A percentile compares a stretch with the other conserved stretches of the same genome.
phyloP scores from a whole-genome alignment of 345 rosid species.

The Pistacia atlantica region DNA sequence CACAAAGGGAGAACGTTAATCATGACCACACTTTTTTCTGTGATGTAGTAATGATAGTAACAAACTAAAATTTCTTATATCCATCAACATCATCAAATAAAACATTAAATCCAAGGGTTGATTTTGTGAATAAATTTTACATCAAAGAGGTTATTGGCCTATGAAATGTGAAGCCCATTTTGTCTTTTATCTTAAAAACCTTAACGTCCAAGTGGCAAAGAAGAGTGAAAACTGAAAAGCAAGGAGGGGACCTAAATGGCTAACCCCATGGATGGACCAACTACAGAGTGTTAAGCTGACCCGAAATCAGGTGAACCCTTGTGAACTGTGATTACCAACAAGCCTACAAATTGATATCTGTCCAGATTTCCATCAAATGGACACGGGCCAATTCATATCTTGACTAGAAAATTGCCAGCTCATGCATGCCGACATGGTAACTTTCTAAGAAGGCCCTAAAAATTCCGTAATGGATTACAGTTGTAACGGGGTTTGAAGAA shows the following conservation, averaged over 20 bases:
- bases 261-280: constrained; percentile 26
- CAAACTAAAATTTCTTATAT: neutral
- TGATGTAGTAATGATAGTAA: constrained; percentile 14
- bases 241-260: constrained; percentile 22
- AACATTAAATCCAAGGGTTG: no score
- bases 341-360: neutral
- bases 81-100: neutral
- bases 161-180: neutral
- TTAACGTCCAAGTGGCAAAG: neutral
- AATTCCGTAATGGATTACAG: neutral
- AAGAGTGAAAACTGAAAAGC: neutral
- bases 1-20: neutral
- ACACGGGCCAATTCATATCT: neutral
- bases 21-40: neutral
- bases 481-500: neutral
- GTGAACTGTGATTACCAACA: neutral
- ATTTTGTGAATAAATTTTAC: no score
- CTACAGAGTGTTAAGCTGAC: neutral
- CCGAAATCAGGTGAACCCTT: constrained; percentile 7
- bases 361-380: neutral
- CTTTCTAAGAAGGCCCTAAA: neutral
- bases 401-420: neutral
- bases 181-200: neutral
- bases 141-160: neutral
- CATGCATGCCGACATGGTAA: constrained; percentile 6